Conservation (phyloP, 257 asterid species). For the Plantago elongata region DNA sequence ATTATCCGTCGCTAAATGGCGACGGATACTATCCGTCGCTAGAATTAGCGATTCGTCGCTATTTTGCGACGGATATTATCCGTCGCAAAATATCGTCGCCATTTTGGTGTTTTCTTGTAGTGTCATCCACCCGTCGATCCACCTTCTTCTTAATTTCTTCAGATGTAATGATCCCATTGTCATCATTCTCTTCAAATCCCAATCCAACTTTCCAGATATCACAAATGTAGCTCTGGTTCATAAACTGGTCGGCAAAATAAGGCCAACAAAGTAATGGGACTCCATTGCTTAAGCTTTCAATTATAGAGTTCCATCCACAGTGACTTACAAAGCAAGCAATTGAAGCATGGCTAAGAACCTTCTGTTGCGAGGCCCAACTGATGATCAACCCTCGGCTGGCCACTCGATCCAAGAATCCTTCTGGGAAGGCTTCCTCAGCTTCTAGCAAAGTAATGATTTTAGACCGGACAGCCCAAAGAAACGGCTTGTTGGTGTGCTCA, state of each 20-base stretch:
- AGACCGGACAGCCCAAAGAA: constrained; percentile 51
- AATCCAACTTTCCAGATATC: constrained; percentile 61
- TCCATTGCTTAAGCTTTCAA: constrained; percentile 51
- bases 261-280: constrained; percentile 57
- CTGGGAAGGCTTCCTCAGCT: constrained; percentile 10
- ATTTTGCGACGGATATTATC: no score
- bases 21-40: no score
- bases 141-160: constrained; percentile 42
- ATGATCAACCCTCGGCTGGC: constrained; percentile 28
- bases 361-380: constrained; percentile 50
- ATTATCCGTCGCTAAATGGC: no score
- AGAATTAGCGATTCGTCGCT: no score
- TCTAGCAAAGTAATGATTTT: neutral
- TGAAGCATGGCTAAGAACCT: constrained; percentile 49
- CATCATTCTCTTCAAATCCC: constrained; percentile 22
- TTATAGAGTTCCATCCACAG: constrained; percentile 69
- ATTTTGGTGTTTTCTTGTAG: no score
- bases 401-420: constrained; percentile 25
- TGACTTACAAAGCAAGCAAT: constrained; percentile 53
- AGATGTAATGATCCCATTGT: constrained; percentile 15
- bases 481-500: constrained; percentile 37
- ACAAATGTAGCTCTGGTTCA: constrained; percentile 47
- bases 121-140: constrained; percentile 27
- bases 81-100: no score
- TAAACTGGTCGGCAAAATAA: constrained; percentile 48